Evolutionary conservation across 2,329 filamentous ascomycete species (phyloP).

Genomic region (Pseudohalonectria lignicola): DNA sequence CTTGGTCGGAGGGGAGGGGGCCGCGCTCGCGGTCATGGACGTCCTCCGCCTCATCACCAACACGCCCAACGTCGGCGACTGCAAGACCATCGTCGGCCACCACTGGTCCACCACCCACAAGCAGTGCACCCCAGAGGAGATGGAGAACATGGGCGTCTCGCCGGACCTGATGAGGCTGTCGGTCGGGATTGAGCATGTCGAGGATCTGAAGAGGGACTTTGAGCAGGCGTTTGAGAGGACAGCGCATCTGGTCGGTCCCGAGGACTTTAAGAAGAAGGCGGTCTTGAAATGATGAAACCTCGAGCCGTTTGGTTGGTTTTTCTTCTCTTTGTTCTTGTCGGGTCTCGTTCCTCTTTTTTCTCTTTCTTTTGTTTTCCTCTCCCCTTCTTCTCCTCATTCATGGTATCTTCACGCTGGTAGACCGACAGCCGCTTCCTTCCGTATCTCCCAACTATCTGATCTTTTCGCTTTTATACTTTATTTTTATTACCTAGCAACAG

Average conservation of each 20-base stretch:
- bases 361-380: too few relatives aligned
- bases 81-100: slow-evolving; percentile 52
- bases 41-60: slow-evolving; percentile 60
- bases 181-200: slow-evolving; percentile 5
- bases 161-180: slow-evolving; percentile 33
- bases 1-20: neutral
- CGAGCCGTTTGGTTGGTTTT: too few relatives aligned
- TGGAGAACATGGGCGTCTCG: neutral
- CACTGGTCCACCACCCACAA: slow-evolving; percentile 60
- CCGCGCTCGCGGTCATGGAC: slow-evolving; percentile 40
- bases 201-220: slow-evolving; percentile 6
- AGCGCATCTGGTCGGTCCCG: neutral
- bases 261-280: too few relatives aligned
- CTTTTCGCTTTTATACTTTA: too few relatives aligned
- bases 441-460: too few relatives aligned
- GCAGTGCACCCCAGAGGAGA: slow-evolving; percentile 43
- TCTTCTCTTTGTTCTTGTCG: too few relatives aligned
- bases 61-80: slow-evolving; percentile 51
- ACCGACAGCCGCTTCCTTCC: too few relatives aligned
- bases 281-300: too few relatives aligned
- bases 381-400: too few relatives aligned
- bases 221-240: slow-evolving; percentile 1
- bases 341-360: too few relatives aligned
- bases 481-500: too few relatives aligned
- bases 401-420: too few relatives aligned